Evolutionary conservation across 768 basidiomycete species (phyloP), one percentile per base, ranked within the genome.

Genomic region (Tylopilus balloui): DNA sequence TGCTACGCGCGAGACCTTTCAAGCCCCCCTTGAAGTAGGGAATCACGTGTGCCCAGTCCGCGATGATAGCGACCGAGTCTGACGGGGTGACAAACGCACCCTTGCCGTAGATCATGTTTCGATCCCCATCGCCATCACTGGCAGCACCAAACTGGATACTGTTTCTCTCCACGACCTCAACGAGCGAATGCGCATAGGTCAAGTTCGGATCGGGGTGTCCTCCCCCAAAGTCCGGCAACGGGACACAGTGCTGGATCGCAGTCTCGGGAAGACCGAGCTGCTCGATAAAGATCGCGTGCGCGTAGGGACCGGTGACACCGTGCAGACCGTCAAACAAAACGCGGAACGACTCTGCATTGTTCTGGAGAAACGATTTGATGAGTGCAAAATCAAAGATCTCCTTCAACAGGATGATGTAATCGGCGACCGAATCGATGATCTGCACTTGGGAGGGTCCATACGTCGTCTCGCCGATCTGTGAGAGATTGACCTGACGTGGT

Each of bases 71-170:
- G 51, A 99, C 95, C 9, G 91, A 94, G 71, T 99, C 96, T 8
- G 86, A 89, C 14, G 96, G 96, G 11, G 95, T 98, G 54, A 99
- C 96, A 68, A 99, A 99, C 38, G 96, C 96, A 53, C 88, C 87
- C 67, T 88, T 87, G 59, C 96, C 96, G 69, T 99, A 99, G 65
- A 99, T 98, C 96, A 99, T 98, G 77, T 99, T 98, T 55, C 96
- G 74, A 69, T 98, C 96, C 34, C 96, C 95, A 59, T 98, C 96
- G 24, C 96, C 96, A 65, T 99, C 96, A 53, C 86, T 89, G 8
- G 96, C 96, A 27, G 96, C 96, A 47, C 96, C 96, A 60, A 99
- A 98, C 37, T 80, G 77, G 57, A 98, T 93, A 49, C 81, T 75
- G 34, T 87, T 76, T 64, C 77, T 75, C 73, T 99, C 96, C 37